Evolutionary conservation across 2,329 filamentous ascomycete species (phyloP), one percentile per base, ranked within the genome.

Genomic region (Pleomassaria siparia): DNA sequence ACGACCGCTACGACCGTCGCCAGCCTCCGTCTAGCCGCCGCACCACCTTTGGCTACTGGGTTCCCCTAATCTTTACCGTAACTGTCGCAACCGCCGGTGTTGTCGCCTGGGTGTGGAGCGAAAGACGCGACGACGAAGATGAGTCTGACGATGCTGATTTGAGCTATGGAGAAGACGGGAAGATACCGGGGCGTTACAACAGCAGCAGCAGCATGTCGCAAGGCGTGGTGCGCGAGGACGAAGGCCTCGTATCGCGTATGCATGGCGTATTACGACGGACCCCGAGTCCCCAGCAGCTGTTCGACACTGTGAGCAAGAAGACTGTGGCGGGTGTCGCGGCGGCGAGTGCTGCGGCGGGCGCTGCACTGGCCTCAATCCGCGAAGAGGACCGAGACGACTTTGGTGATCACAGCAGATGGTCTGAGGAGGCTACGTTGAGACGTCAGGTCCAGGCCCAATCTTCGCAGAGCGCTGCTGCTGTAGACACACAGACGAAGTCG

Each of bases 21-120:
- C 82, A 68, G 53, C 52, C 82, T 61, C 77, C 80, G 69, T 80
- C 76, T 78, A 72, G 68, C 68, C 82, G 73, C 77, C 70, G 73
- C 62, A 71, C 70, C 67, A 80, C 83, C 58, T 82, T 89, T 74
- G 82, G 86, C 64, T 92, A 95, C 74, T 96, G 91, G 89, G 83
- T 96, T 50, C 92, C 92, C 53, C 80, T 97, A 47, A 86, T 85
- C 56, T 74, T 96, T 55, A 96, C 91, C 41, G 84, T 95, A 49
- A 91, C 90, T 39, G 84, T 95, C 59, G 92, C 92, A 51, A 90
- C 91, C 18, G 85, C 88, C 46, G 91, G 91, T 26, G 75, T 95
- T 40, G 91, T 86, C 43, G 90, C 90, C 47, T 97, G 92, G 92
- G 84, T 91, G 51, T 96, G 91, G 91, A 95, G 88, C 70, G 91